phyloP scores from a whole-genome alignment of 352 stramenopile genomes.

The Phytophthora pisi region DNA sequence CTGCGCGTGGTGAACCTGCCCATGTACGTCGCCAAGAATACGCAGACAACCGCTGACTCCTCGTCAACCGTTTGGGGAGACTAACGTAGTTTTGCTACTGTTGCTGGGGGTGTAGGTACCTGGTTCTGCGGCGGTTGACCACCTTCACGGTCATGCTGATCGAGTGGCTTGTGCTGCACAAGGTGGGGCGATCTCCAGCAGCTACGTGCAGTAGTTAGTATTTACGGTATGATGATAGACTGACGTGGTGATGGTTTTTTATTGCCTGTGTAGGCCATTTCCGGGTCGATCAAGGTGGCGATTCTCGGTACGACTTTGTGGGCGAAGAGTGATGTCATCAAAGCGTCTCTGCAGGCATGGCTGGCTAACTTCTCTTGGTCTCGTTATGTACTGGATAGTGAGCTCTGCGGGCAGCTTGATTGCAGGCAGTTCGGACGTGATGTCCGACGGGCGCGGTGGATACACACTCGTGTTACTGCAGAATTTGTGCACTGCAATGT shows the following conservation, averaged over 20 bases:
- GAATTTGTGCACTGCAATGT: conserved; percentile 71
- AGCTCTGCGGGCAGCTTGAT: conserved; percentile 61
- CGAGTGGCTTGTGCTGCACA: conserved; percentile 74
- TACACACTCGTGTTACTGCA: conserved; percentile 72
- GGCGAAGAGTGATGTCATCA: background rate
- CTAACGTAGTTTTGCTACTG: background rate
- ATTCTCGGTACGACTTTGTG: conserved; percentile 49
- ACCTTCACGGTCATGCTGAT: conserved; percentile 82
- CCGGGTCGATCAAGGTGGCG: conserved; percentile 57
- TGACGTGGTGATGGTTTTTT: background rate
- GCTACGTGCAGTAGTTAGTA: background rate
- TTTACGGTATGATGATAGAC: background rate
- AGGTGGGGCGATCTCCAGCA: conserved; percentile 28
- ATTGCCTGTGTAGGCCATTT: conserved; percentile 37
- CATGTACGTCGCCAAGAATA: conserved; percentile 45
- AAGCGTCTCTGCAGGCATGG: too few species aligned
- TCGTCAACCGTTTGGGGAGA: too few species aligned
- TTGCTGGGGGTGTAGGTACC: conserved; percentile 36
- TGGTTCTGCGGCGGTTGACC: conserved; percentile 70
- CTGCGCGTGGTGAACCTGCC: conserved; percentile 77
- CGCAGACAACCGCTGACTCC: too few species aligned
- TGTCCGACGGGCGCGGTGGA: conserved; percentile 41
- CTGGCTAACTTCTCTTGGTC: conserved; percentile 7
- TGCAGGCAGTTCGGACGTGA: conserved; percentile 61
- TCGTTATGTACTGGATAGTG: conserved; percentile 34